These are phyloP conservation scores for Scheffersomyces amazonensis DNA, from an alignment of 805 yeast genomes.

Conservation along the genomic window DNA sequence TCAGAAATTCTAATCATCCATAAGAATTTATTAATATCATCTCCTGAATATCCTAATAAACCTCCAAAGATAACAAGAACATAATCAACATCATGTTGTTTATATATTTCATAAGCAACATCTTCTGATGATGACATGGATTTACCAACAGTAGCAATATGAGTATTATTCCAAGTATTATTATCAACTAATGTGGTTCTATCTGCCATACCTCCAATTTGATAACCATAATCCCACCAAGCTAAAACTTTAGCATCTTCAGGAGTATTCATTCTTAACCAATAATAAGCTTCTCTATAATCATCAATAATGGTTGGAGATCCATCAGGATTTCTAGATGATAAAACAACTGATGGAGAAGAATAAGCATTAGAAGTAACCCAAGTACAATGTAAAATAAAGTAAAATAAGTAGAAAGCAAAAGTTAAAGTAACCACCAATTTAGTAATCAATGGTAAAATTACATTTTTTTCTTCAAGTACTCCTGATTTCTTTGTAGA, in stretches of 20 bases:
- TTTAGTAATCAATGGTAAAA: constrained; percentile 50
- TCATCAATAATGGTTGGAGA: constrained; percentile 85
- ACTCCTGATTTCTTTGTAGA: constrained; percentile 8
- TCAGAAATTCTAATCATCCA: constrained; percentile 99
- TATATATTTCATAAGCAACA: constrained; percentile 81
- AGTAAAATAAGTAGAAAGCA: constrained; percentile 68
- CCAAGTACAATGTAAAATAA: constrained; percentile 95
- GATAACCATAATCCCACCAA: constrained; percentile 99
- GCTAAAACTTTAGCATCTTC: constrained; percentile 96
- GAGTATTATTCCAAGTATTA: constrained; percentile 99
- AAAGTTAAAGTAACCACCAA: constrained; percentile 64
- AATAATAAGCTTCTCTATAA: constrained; percentile 97
- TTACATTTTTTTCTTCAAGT: constrained; percentile 12
- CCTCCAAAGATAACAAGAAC: constrained; percentile 94
- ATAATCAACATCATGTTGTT: constrained; percentile 92
- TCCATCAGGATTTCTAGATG: constrained; percentile 84
- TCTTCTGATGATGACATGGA: constrained; percentile 93
- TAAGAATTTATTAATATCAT: constrained; percentile 91
- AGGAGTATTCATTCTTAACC: constrained; percentile 97
- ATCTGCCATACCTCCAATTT: constrained; percentile 99
- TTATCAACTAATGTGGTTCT: constrained; percentile 97
- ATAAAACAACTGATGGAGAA: constrained; percentile 94
- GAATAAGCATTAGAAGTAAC: constrained; percentile 95
- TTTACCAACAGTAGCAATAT: constrained; percentile 97
- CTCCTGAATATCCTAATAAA: constrained; percentile 88